Conservation (phyloP, 345 rosid genomes). For the Mercurialis annua region DNA sequence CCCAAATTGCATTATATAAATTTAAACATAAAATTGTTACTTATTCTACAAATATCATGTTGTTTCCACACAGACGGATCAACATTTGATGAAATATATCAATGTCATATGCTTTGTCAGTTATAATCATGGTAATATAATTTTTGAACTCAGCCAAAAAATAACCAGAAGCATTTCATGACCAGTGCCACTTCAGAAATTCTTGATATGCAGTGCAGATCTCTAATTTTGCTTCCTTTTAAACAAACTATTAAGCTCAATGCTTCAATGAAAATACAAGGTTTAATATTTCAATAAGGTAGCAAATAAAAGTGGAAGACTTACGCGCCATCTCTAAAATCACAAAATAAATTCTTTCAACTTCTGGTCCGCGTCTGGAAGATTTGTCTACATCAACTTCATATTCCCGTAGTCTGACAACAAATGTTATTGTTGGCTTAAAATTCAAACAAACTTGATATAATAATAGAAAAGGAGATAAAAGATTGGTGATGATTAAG, state of each 20-base stretch:
- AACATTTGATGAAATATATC: neutral
- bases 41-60: no score
- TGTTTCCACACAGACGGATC: no score
- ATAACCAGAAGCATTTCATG: neutral
- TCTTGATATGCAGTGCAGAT: neutral
- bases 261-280: neutral
- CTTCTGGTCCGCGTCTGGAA: constrained; percentile 71
- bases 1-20: no score
- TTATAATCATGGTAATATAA: neutral
- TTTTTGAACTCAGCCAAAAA: neutral
- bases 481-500: constrained; percentile 11
- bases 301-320: constrained; percentile 24
- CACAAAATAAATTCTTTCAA: constrained; percentile 76
- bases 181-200: neutral
- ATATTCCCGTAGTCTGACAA: constrained; percentile 74
- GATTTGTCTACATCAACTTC: constrained; percentile 79
- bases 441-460: neutral
- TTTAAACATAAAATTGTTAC: no score
- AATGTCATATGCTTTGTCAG: neutral
- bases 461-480: neutral
- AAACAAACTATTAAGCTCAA: neutral
- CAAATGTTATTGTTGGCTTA: constrained; percentile 12
- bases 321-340: constrained; percentile 96
- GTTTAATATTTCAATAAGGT: neutral
- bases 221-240: neutral